Conservation (phyloP, 2,329 filamentous ascomycete genomes). For the Falciphora oryzae region DNA sequence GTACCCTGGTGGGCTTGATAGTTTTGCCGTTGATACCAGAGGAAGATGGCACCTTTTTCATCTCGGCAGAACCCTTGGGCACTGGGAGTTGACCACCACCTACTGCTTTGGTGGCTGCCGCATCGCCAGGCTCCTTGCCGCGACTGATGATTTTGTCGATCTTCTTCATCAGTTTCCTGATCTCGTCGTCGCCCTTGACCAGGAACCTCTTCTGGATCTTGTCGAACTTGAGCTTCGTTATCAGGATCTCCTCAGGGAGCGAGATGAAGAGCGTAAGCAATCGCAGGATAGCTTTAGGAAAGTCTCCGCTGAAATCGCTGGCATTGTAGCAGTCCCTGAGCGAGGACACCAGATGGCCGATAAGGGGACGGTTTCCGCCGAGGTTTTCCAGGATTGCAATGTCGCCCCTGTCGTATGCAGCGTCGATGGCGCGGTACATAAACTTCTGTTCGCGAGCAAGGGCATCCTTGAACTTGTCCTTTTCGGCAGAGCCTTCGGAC, state of each 20-base stretch:
- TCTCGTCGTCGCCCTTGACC: slow-evolving; percentile 59
- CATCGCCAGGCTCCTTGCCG: slow-evolving; percentile 11
- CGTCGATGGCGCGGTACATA: slow-evolving; percentile 46
- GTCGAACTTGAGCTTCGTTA: slow-evolving; percentile 60
- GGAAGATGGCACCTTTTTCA: slow-evolving; percentile 16
- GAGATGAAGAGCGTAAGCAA: slow-evolving; percentile 59
- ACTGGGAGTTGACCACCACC: slow-evolving; percentile 8
- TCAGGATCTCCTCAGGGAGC: slow-evolving; percentile 50
- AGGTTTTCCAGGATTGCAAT: slow-evolving; percentile 51
- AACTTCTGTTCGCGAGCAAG: slow-evolving; percentile 41
- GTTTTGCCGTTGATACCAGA: slow-evolving; percentile 6
- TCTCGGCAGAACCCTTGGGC: slow-evolving; percentile 20
- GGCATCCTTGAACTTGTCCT: slow-evolving; percentile 32
- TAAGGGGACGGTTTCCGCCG: slow-evolving; percentile 50
- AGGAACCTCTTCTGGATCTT: slow-evolving; percentile 58
- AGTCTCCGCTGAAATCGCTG: slow-evolving; percentile 45
- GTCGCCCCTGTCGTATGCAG: slow-evolving; percentile 49
- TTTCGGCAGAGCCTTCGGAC: slow-evolving; percentile 31
- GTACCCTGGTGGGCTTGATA: slow-evolving; percentile 15
- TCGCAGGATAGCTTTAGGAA: slow-evolving; percentile 50
- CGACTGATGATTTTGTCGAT: slow-evolving; percentile 19
- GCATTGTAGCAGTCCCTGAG: slow-evolving; percentile 49
- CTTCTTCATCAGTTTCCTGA: slow-evolving; percentile 52
- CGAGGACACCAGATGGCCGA: slow-evolving; percentile 47
- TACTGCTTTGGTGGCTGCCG: slow-evolving; percentile 17